Base-by-base conservation (phyloP, 1,284 basidiomycete species). In the Jaminaea rosea region DNA sequence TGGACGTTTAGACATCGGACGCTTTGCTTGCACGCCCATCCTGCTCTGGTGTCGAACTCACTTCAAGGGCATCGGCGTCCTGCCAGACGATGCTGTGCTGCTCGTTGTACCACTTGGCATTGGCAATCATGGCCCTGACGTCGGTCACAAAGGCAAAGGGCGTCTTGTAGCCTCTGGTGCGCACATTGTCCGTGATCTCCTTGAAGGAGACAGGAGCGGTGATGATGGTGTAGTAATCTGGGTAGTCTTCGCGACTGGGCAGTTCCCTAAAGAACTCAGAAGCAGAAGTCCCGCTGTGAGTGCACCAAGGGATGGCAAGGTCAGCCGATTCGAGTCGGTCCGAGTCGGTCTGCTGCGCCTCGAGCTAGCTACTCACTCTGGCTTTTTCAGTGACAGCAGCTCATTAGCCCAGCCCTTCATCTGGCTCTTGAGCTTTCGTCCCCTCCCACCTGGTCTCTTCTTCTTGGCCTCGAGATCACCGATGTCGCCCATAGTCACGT, bases 171-270 rank as follows among this genome's bases (percentile, higher is more conserved):
- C 31, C 49, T 36, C 65, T 71, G 15, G 52, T 47, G n/a, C 49
- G 52, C 23, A 67, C 56, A 27, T 50, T 53, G 1, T 53, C 37
- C 26, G 50, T 32, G 24, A 73, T 69, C 44, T 66, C 61, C 0
- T 49, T 46, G n/a, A 73, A 37, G 24, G 56, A 59, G 44, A 72
- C 58, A 13, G 71, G 71, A 23, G 51, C 50, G 23, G 51, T 49
- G 36, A 73, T 63, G 10, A 68, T 52, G 39, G 65, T 60, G 49
- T 73, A 73, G 60, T 73, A 73, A 39, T 72, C 63, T 1, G 71
- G 71, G 31, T 61, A 59, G 29, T 70, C 56, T n/a, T 42, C 31
- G 9, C 52, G 57, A 26, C 62, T 54, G 9, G 71, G 71, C 23
- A 73, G 60, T 42, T 59, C 46, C n/a, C 62, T 51, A 44, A 73